Conservation (phyloP, 306 rosid species). For the Sophora flavescens region DNA sequence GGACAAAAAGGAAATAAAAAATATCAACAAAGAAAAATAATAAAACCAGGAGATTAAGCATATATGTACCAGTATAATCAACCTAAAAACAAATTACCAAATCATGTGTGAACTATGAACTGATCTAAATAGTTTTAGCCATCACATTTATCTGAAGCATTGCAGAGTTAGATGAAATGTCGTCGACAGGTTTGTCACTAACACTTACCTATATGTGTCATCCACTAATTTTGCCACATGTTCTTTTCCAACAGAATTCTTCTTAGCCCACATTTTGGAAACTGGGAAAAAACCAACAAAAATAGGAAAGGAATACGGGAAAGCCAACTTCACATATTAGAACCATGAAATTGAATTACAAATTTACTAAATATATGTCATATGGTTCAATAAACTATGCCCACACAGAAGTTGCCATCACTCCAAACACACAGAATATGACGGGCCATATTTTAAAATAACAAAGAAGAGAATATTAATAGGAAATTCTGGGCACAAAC, state of each 20-base stretch:
- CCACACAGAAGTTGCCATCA: neutral
- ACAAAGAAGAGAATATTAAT: neutral
- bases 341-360: conserved; percentile 32
- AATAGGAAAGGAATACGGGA: conserved; percentile 9
- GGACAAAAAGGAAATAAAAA: conserved; percentile 30
- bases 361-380: conserved; percentile 7
- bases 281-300: conserved; percentile 54
- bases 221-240: conserved; percentile 93
- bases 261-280: conserved; percentile 76
- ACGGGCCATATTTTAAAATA: neutral
- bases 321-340: conserved; percentile 36
- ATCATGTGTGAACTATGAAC: conserved; percentile 17
- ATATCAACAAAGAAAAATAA: conserved; percentile 15
- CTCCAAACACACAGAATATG: conserved; percentile 29
- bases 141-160: conserved; percentile 32
- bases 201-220: conserved; percentile 90
- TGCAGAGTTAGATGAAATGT: conserved; percentile 22
- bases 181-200: conserved; percentile 7
- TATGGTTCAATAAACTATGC: conserved; percentile 27
- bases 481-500: neutral
- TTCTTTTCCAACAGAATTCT: conserved; percentile 81
- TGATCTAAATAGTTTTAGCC: neutral
- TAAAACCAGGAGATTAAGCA: conserved; percentile 23
- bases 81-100: conserved; percentile 21
- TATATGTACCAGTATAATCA: conserved; percentile 4